Percentiles rank a stretch among this genome's conserved stretches.
Evolutionary conservation across 2,329 filamentous ascomycete genomes (phyloP).

Genomic region (Aspergillus fructus): DNA sequence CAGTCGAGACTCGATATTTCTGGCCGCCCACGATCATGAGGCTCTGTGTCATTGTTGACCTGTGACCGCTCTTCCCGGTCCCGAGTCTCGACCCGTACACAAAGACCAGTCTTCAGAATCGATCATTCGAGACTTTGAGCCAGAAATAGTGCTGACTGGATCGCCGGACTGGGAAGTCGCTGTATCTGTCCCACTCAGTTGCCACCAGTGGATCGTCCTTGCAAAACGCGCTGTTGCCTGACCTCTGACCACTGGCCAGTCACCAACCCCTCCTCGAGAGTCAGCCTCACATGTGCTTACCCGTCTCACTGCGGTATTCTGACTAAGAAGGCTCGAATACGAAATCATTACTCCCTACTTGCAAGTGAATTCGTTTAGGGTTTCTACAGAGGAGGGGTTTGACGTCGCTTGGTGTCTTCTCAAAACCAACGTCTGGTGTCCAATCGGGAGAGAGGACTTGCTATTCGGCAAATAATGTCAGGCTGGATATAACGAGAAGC

Average conservation of each 20-base stretch:
- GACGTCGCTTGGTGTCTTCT: neutral
- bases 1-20: neutral
- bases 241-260: too few species aligned
- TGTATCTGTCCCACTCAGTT: neutral
- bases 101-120: neutral
- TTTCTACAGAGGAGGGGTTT: too few species aligned
- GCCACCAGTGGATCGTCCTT: neutral
- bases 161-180: neutral
- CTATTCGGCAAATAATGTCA: neutral
- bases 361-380: too few species aligned
- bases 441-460: neutral
- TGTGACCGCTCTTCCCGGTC: neutral
- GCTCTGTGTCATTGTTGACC: neutral
- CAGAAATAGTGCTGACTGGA: neutral
- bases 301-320: neutral
- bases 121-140: neutral
- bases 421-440: neutral
- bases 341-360: neutral
- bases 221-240: conserved; percentile 2
- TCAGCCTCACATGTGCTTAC: conserved; percentile 3
- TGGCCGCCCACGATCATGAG: neutral
- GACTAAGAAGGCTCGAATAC: neutral
- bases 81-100: neutral
- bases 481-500: neutral
- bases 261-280: neutral